Percentiles rank a stretch among this genome's conserved stretches.
These are phyloP conservation scores for Cymodocea nodosa DNA, from an alignment of 116 monocot genomes.

Conservation along the genomic window DNA sequence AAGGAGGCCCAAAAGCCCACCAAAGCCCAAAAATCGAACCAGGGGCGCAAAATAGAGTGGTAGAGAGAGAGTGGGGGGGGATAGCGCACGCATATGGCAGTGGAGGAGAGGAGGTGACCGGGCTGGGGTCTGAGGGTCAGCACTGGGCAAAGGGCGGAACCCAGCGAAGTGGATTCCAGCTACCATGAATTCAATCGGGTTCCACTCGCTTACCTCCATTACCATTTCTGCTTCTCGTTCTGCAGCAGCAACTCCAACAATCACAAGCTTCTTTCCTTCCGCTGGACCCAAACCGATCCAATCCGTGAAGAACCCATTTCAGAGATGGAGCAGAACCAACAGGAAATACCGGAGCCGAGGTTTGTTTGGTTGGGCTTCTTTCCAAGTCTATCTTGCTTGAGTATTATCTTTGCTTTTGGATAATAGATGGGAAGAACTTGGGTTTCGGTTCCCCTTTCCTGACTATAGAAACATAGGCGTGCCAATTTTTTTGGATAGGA, in stretches of 20 bases:
- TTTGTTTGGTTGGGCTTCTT: slow-evolving; percentile 1
- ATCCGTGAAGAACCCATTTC: not conserved
- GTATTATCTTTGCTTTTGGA: not conserved
- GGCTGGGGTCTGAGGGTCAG: not conserved
- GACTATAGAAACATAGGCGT: too few species aligned
- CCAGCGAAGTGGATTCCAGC: slow-evolving; percentile 1
- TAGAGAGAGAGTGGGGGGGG: too few species aligned
- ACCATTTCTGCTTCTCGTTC: not conserved
- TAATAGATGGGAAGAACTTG: not conserved
- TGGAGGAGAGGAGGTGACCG: not conserved
- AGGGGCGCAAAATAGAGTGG: too few species aligned
- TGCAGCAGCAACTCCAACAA: not conserved
- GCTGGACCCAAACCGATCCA: not conserved
- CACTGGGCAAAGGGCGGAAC: not conserved
- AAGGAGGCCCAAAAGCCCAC: too few species aligned
- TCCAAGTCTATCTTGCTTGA: not conserved
- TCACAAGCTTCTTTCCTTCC: not conserved
- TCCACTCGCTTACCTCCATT: not conserved
- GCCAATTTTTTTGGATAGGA: too few species aligned
- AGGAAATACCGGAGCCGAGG: not conserved
- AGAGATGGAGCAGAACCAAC: slow-evolving; percentile 3
- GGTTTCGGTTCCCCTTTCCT: not conserved
- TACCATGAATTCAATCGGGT: not conserved
- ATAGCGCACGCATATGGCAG: not conserved
- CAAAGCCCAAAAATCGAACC: too few species aligned